Evolutionary conservation across 139 green algal genomes (phyloP), one percentile per base, ranked within the genome.

Genomic region (Tetraselmis striata): DNA sequence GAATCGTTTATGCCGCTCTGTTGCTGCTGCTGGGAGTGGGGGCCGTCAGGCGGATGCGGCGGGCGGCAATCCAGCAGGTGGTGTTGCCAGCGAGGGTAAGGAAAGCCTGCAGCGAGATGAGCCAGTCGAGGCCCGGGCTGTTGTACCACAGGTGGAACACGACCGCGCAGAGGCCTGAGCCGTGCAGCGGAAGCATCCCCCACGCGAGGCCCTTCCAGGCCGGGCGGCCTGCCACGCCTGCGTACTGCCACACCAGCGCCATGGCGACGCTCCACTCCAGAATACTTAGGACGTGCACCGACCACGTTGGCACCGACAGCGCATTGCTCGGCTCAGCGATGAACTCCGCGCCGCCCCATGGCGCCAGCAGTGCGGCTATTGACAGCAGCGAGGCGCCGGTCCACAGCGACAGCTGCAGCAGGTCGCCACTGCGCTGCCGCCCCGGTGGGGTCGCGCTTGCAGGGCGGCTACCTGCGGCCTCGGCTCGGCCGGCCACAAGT

Each of bases 151-250:
- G 78, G 29, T 81, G 78, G 23, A 59, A 81, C 31, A 30, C 29
- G 28, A 59, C 31, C 11, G 78, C 78, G 78, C 78, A 81, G n/a
- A 81, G 31, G 27, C 28, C 28, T 11, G 5, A 28, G 26, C 27
- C 78, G 78, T 81, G 78, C 5, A 81, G 78, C n/a, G 78, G 78
- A 30, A 81, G 18, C 78, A 81, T 81, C 11, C 78, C 78, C 28
- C 29, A 81, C 28, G 28, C n/a, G 78, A 81, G 78, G 28, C 78
- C 29, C n/a, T 81, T 67, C 28, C 29, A 81, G 2, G 31, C 78
- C 11, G 28, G 28, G 5, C 22, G 28, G 5, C 31, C 22, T 18
- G 78, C n/a, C 26, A 74, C 78, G 5, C 23, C 5, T 18, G 22
- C 23, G 78, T 76, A 81, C n/a, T 58, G n/a, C 78, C 28, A 32